Percentiles rank a stretch among this genome's conserved stretches.
These are phyloP conservation scores for Pythium pectinolyticum DNA, from an alignment of 352 stramenopile genomes.

Conservation along the genomic window DNA sequence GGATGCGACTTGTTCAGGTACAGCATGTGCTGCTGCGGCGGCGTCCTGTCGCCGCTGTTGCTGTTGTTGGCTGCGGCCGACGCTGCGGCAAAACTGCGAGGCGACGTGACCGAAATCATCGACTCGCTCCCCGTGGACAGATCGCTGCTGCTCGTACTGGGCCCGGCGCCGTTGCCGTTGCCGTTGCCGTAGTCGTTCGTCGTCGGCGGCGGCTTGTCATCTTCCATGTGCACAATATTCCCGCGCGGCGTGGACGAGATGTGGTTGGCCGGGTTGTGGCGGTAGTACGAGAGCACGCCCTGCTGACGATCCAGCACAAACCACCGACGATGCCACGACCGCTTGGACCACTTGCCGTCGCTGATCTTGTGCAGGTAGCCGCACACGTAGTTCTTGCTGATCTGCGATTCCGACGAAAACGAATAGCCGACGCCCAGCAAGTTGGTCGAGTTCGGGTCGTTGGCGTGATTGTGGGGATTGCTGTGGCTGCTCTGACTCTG, in stretches of 20 bases:
- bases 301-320: constrained; percentile 80
- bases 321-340: constrained; percentile 83
- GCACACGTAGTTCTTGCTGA: constrained; percentile 79
- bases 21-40: constrained; percentile 52
- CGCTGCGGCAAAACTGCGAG: neutral
- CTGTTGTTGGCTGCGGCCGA: neutral
- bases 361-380: constrained; percentile 87
- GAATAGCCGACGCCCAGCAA: constrained; percentile 49
- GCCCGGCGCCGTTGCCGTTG: constrained; percentile 1
- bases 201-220: constrained; percentile 19
- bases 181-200: constrained; percentile 3
- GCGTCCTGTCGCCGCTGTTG: constrained; percentile 15
- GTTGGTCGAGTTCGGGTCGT: constrained; percentile 36
- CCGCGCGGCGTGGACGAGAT: constrained; percentile 55
- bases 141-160: neutral
- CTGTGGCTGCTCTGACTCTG: neutral
- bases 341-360: constrained; percentile 82
- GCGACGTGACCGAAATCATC: constrained; percentile 5
- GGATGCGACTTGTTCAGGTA: constrained; percentile 79
- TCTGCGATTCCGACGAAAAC: constrained; percentile 78
- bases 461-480: neutral
- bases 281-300: constrained; percentile 80
- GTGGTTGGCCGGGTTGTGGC: constrained; percentile 74
- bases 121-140: constrained; percentile 14
- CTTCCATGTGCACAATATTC: constrained; percentile 77